Evolutionary conservation across 805 yeast species (phyloP).

Genomic region (Starmera quercuum): DNA sequence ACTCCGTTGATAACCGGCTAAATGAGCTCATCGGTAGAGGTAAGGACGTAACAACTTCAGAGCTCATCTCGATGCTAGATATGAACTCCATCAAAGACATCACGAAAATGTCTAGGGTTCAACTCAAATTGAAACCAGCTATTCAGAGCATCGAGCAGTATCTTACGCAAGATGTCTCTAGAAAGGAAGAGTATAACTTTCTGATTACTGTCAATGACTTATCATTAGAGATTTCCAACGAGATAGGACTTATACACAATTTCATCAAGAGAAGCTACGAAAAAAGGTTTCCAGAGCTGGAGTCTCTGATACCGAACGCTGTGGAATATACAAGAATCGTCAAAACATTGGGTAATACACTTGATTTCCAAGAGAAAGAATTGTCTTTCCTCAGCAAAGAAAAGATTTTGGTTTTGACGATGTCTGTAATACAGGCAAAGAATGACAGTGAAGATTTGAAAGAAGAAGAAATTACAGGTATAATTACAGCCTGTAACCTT

Average conservation of each 20-base stretch:
- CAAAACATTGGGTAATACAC: slow-evolving; percentile 40
- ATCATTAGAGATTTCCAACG: slow-evolving; percentile 46
- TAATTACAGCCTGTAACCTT: slow-evolving; percentile 39
- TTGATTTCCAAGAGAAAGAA: slow-evolving; percentile 20
- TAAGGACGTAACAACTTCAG: slow-evolving; percentile 8
- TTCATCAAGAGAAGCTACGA: slow-evolving; percentile 46
- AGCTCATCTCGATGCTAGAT: slow-evolving; percentile 4
- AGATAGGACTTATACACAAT: slow-evolving; percentile 40
- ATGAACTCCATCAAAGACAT: slow-evolving; percentile 10
- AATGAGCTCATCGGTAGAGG: slow-evolving; percentile 5
- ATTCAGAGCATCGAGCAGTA: slow-evolving; percentile 11
- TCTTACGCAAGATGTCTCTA: slow-evolving; percentile 12
- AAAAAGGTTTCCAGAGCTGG: slow-evolving; percentile 66
- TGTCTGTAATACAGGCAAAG: slow-evolving; percentile 56
- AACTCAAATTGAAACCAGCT: slow-evolving; percentile 9
- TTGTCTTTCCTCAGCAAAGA: slow-evolving; percentile 45
- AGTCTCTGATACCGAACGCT: slow-evolving; percentile 52
- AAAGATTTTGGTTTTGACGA: slow-evolving; percentile 60
- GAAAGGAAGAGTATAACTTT: slow-evolving; percentile 36
- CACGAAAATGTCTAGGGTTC: slow-evolving; percentile 6
- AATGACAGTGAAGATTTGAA: slow-evolving; percentile 21
- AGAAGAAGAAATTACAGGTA: slow-evolving; percentile 25
- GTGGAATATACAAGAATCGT: slow-evolving; percentile 52
- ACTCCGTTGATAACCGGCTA: slow-evolving; percentile 1
- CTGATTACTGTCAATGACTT: slow-evolving; percentile 46